phyloP scores from a whole-genome alignment of 768 basidiomycete genomes.

The Rhizopogon sp. region DNA sequence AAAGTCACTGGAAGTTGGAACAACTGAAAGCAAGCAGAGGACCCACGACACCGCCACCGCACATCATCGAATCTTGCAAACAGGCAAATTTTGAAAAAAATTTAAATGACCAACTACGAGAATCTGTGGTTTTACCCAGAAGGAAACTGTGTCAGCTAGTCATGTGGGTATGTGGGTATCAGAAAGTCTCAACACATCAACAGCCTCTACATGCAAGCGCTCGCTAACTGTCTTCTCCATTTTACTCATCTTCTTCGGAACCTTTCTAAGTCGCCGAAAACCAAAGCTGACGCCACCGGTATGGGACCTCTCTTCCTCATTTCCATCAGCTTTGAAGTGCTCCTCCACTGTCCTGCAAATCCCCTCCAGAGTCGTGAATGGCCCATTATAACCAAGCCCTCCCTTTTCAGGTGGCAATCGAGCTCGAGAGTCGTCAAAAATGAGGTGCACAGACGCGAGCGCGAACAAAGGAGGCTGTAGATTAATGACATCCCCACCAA shows the following conservation, averaged over 20 bases:
- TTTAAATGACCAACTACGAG: no score
- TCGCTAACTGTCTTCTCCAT: constrained; percentile 22
- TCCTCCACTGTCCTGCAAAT: constrained; percentile 53
- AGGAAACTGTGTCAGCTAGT: neutral
- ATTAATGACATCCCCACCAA: constrained; percentile 47
- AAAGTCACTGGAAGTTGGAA: no score
- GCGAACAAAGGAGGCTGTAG: constrained; percentile 58
- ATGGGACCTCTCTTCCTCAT: constrained; percentile 34
- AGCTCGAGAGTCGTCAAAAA: constrained; percentile 66
- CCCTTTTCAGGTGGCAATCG: constrained; percentile 48
- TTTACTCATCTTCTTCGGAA: constrained; percentile 22
- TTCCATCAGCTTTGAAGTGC: constrained; percentile 32
- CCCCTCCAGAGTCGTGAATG: constrained; percentile 54
- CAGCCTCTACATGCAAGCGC: constrained; percentile 10
- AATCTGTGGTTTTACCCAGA: no score
- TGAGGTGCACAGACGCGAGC: constrained; percentile 47
- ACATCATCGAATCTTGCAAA: no score
- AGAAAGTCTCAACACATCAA: constrained; percentile 8
- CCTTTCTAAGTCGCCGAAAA: constrained; percentile 20
- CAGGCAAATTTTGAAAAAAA: no score
- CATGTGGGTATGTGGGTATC: neutral
- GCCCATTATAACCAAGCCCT: constrained; percentile 58
- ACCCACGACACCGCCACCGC: no score
- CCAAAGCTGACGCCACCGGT: constrained; percentile 44
- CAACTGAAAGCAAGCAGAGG: no score